Percentiles rank a stretch among this genome's conserved stretches.
phyloP scores from a whole-genome alignment of 441 rosid genomes.

The Melastoma candidum region DNA sequence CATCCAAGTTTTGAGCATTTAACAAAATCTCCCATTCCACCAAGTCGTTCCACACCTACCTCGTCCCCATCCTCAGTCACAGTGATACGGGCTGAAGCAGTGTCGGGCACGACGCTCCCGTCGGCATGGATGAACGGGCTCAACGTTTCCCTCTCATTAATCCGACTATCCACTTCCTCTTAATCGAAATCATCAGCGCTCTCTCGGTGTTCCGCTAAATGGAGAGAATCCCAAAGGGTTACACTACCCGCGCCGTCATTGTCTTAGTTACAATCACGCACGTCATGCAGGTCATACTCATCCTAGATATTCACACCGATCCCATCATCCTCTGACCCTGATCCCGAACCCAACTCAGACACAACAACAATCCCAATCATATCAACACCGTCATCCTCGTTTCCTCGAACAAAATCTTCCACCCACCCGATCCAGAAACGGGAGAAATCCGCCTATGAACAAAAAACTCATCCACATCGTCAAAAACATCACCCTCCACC shows the following conservation, averaged over 20 bases:
- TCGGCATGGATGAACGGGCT: conserved; percentile 37
- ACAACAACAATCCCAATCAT: conserved; percentile 22
- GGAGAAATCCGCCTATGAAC: conserved; percentile 30
- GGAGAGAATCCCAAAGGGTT: conserved; percentile 70
- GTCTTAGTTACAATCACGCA: conserved; percentile 17
- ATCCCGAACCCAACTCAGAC: conserved; percentile 35
- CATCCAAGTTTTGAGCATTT: conserved; percentile 47
- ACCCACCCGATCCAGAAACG: conserved; percentile 10
- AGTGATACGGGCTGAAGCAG: conserved; percentile 35
- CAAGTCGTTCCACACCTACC: conserved; percentile 29
- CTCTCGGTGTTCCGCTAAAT: conserved; percentile 48
- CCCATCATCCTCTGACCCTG: conserved; percentile 31
- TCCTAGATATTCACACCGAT: conserved; percentile 35
- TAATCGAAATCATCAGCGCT: conserved; percentile 70
- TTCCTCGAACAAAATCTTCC: conserved; percentile 23
- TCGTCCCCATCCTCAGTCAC: conserved; percentile 30
- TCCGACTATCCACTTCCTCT: conserved; percentile 72
- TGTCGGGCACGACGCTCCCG: conserved; percentile 39
- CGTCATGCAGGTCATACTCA: conserved; percentile 25
- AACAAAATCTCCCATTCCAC: conserved; percentile 77
- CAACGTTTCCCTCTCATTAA: conserved; percentile 59
- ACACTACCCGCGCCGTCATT: conserved; percentile 38
- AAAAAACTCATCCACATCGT: conserved; percentile 25
- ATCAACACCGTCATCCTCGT: conserved; percentile 10
- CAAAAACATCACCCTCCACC: conserved; percentile 16